Percentiles rank a stretch among this genome's conserved stretches.
These are phyloP conservation scores for Hanseniaspora uvarum DNA, from an alignment of 1,139 yeast genomes.

Conservation along the genomic window DNA sequence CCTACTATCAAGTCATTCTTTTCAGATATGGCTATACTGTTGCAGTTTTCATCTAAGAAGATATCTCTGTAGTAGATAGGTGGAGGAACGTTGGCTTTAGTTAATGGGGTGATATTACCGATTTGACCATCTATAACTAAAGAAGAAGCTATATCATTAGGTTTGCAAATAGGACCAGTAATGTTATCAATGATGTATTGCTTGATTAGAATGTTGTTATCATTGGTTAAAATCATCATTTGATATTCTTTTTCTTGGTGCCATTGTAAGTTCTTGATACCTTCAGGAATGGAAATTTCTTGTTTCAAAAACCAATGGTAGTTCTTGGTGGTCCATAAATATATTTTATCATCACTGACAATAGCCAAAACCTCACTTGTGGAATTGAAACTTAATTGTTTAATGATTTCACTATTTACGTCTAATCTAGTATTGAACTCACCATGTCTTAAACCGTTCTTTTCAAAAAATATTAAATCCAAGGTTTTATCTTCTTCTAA, in stretches of 20 bases:
- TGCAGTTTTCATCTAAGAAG: slow-evolving; percentile 43
- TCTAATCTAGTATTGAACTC: slow-evolving; percentile 66
- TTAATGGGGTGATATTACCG: slow-evolving; percentile 71
- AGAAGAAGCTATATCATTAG: slow-evolving; percentile 64
- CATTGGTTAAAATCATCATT: slow-evolving; percentile 49
- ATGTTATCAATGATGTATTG: slow-evolving; percentile 58
- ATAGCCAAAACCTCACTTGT: slow-evolving; percentile 73
- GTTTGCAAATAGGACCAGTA: slow-evolving; percentile 58
- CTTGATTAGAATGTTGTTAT: slow-evolving; percentile 45
- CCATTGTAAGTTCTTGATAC: slow-evolving; percentile 52
- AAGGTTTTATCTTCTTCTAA: slow-evolving; percentile 36
- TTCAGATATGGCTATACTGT: slow-evolving; percentile 54
- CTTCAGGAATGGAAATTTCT: slow-evolving; percentile 39
- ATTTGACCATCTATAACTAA: slow-evolving; percentile 69
- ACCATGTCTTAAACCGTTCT: slow-evolving; percentile 87
- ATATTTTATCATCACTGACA: slow-evolving; percentile 50
- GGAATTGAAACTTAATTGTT: slow-evolving; percentile 66
- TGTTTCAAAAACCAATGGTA: slow-evolving; percentile 94
- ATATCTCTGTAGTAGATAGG: slow-evolving; percentile 72
- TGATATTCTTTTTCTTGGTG: slow-evolving; percentile 84
- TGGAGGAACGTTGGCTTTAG: slow-evolving; percentile 87
- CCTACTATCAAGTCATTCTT: slow-evolving; percentile 54
- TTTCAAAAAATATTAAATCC: slow-evolving; percentile 69
- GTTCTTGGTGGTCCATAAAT: slow-evolving; percentile 84
- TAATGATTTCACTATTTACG: slow-evolving; percentile 36